Conservation (phyloP, 352 stramenopile species). For the Phytophthora uliginosa region DNA sequence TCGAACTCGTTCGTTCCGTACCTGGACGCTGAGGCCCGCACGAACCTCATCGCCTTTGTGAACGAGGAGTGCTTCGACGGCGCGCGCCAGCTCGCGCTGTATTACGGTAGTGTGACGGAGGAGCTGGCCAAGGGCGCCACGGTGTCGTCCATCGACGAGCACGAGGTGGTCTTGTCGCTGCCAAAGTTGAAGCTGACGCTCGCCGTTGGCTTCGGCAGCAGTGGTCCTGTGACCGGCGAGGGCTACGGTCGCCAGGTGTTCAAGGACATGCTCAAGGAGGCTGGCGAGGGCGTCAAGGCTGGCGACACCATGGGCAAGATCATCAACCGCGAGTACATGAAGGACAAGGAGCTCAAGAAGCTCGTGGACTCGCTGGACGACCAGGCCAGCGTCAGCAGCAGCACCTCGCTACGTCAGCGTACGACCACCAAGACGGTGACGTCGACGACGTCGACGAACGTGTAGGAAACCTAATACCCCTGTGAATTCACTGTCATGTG, state of each 20-base stretch:
- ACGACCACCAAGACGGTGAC: constrained; percentile 38
- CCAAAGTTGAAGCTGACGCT: constrained; percentile 89
- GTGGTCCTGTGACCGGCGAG: constrained; percentile 75
- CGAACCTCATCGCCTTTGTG: constrained; percentile 76
- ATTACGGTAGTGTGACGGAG: constrained; percentile 88
- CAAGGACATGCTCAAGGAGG: constrained; percentile 75
- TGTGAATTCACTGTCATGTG: constrained; percentile 29
- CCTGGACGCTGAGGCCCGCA: constrained; percentile 78
- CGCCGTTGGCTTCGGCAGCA: constrained; percentile 85
- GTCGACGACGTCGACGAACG: constrained; percentile 16
- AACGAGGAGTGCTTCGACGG: constrained; percentile 86
- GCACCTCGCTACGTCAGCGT: constrained; percentile 60
- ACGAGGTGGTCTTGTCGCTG: constrained; percentile 77
- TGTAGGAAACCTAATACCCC: constrained; percentile 30
- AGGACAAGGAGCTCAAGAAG: constrained; percentile 62
- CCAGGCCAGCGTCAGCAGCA: constrained; percentile 24
- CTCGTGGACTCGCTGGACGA: constrained; percentile 51
- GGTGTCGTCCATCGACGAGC: constrained; percentile 84
- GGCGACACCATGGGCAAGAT: constrained; percentile 85
- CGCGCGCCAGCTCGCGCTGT: constrained; percentile 75
- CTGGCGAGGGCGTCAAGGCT: constrained; percentile 56
- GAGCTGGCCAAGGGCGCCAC: constrained; percentile 71
- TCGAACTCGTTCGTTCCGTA: constrained; percentile 76
- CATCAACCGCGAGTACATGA: constrained; percentile 75
- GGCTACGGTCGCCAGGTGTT: constrained; percentile 80